These are phyloP conservation scores for Phytophthora megakarya DNA, from an alignment of 352 stramenopile genomes.

Conservation along the genomic window DNA sequence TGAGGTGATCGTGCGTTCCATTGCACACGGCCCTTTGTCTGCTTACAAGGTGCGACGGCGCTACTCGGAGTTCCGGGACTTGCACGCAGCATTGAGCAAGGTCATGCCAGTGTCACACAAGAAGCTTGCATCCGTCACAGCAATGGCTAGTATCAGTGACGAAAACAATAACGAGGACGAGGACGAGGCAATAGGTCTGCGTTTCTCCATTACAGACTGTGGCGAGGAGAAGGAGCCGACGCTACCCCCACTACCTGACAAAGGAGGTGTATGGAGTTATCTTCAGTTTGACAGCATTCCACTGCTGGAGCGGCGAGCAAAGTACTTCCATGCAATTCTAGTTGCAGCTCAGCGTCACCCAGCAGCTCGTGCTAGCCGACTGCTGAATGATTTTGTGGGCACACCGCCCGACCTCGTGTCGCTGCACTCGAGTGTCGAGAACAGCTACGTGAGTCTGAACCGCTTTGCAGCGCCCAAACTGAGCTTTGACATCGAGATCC, in stretches of 20 bases:
- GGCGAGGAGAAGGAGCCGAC: constrained; percentile 16
- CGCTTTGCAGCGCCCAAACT: constrained; percentile 75
- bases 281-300: constrained; percentile 67
- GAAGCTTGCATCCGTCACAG: constrained; percentile 33
- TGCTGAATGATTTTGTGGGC: constrained; percentile 76
- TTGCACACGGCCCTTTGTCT: constrained; percentile 65
- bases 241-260: constrained; percentile 66
- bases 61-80: constrained; percentile 74
- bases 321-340: constrained; percentile 75
- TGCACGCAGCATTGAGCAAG: constrained; percentile 55
- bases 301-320: constrained; percentile 62
- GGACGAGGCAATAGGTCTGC: constrained; percentile 13
- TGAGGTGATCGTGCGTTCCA: constrained; percentile 74
- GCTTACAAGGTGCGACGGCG: constrained; percentile 79
- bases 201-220: constrained; percentile 33
- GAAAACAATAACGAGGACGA: constrained; percentile 29
- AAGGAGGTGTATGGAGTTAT: constrained; percentile 76
- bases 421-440: constrained; percentile 59
- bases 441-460: constrained; percentile 80
- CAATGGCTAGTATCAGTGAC: constrained; percentile 40
- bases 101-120: constrained; percentile 54
- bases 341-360: constrained; percentile 55
- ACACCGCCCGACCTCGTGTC: constrained; percentile 64
- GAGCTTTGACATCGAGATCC: constrained; percentile 68
- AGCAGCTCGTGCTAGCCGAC: constrained; percentile 47